Base-by-base conservation (phyloP, 257 asterid genomes). In the Gardenia jasminoides region DNA sequence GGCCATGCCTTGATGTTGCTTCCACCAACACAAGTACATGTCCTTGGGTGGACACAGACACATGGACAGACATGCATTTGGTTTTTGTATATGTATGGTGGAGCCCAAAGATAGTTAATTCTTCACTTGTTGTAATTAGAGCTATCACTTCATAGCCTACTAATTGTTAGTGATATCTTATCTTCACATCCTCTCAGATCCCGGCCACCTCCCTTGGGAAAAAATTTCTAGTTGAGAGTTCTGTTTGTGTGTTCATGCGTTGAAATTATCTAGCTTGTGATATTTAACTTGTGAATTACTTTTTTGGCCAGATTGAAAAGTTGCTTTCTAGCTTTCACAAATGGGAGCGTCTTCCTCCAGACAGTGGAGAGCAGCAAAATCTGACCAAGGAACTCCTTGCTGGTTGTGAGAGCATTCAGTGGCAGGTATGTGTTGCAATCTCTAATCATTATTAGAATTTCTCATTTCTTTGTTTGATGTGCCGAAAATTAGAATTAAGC, bases 371-470 rank as follows among this genome's bases (percentile, higher is more conserved):
- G 83, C 88, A 90, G 85, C 84, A 81, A 54, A 91, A 80, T 64
- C 88, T 93, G 77, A 83, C 88, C 9, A 96, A 84, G 88, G 97
- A 96, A 82, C 93, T 96, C 84, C 88, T 90, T 84, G 83, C 96
- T 77, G 87, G 91, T 81, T 92, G 91, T 75, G 98, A 90, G 79
- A 96, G 99, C 90, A 89, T 91, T 79, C 96, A 92, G 76, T 93
- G 98, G 99, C 99, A 96, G 98, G 99, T 96, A 88, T 72, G 85
- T 33, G 26, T 76, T 20, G 17, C 13, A 47, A 8, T 66, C 10
- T n/a, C 3, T 52, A 19, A 48, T 77, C 67, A 59, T 8, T 56
- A 13, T 56, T 48, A 24, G 33, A 47, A 31, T 43, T 15, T 59
- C 58, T 39, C 26, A n/a, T 31, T 43, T 31, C 26, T 72, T 61